A percentile compares a stretch with the other conserved stretches of the same genome.
Evolutionary conservation across 176 grass and related monocot species (phyloP).

Genomic region (Phragmites australis): DNA sequence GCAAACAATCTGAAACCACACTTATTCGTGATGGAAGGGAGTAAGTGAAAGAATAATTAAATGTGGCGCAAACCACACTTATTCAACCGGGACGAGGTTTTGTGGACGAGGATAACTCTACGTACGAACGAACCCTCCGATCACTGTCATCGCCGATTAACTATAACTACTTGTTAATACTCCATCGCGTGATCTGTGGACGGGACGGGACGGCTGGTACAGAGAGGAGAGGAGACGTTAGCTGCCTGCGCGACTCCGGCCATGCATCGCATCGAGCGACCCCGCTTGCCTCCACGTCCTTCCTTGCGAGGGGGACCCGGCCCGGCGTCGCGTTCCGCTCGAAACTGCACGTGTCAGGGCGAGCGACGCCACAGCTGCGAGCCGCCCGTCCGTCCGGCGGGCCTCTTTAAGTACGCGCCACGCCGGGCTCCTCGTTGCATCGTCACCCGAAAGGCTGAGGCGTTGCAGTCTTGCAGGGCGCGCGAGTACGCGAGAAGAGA

Average conservation of each 20-base stretch:
- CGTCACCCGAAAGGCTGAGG: not conserved
- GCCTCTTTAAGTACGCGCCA: slow-evolving; percentile 29
- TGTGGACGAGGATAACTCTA: slow-evolving; percentile 50
- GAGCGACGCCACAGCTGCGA: not conserved
- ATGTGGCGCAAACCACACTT: not conserved
- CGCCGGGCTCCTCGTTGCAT: not conserved
- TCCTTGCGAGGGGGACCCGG: not conserved
- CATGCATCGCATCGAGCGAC: not conserved
- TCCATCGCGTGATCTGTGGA: not conserved
- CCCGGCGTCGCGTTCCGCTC: not conserved
- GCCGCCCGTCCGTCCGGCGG: not conserved
- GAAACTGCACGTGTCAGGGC: not conserved
- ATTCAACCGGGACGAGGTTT: slow-evolving; percentile 57
- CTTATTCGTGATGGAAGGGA: no score
- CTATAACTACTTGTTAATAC: slow-evolving; percentile 19
- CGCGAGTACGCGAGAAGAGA: no score
- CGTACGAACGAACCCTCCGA: no score
- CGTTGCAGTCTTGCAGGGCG: no score
- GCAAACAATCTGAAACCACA: no score
- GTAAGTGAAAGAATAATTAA: not conserved
- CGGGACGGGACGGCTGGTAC: no score
- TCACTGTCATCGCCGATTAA: no score
- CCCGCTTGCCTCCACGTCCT: slow-evolving; percentile 9
- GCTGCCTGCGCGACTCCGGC: not conserved
- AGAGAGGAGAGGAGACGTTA: no score